Conservation (phyloP, 2,329 filamentous ascomycete genomes). For the Podosphaera xanthii region DNA sequence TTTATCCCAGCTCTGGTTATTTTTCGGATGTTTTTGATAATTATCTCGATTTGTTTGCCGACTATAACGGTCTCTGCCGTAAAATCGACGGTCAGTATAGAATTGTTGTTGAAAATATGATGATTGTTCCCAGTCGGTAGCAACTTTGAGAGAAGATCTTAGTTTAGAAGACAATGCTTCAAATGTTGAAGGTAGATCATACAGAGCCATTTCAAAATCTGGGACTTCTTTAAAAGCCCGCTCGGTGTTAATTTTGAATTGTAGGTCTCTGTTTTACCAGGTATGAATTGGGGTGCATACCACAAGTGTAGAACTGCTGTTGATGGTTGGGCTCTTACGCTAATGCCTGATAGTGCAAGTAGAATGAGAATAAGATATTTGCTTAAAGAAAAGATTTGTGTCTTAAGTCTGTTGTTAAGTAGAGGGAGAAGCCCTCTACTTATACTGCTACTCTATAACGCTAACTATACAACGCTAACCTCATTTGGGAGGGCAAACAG, state of each 20-base stretch:
- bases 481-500: too few relatives aligned
- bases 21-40: not conserved
- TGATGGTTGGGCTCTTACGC: too few relatives aligned
- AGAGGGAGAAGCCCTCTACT: too few relatives aligned
- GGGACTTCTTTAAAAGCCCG: not conserved
- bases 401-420: too few relatives aligned
- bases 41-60: not conserved
- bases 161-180: not conserved
- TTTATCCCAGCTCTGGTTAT: not conserved
- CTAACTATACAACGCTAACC: too few relatives aligned
- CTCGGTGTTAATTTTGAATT: not conserved
- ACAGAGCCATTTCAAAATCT: not conserved
- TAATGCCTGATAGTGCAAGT: too few relatives aligned
- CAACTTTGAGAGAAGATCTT: not conserved
- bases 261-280: not conserved
- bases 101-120: not conserved
- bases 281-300: too few relatives aligned
- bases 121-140: not conserved
- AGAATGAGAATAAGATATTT: too few relatives aligned
- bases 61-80: not conserved
- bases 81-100: not conserved
- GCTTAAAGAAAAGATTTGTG: too few relatives aligned
- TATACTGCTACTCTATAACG: too few relatives aligned
- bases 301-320: too few relatives aligned
- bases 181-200: not conserved